phyloP scores from a whole-genome alignment of 768 basidiomycete species.

The Boletellus ananiceps region DNA sequence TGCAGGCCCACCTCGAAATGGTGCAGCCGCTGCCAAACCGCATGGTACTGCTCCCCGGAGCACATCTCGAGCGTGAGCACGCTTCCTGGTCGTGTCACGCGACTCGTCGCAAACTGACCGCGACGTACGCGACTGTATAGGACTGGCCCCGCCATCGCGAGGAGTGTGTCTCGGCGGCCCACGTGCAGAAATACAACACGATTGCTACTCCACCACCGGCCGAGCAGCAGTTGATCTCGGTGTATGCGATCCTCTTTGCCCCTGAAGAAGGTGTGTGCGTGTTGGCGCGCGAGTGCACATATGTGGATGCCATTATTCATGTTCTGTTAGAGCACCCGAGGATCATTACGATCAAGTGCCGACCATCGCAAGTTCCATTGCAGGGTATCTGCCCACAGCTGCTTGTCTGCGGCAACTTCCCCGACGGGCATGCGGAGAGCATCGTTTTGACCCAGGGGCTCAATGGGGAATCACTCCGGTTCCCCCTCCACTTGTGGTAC shows the following conservation, averaged over 20 bases:
- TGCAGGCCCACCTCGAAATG: slow-evolving; percentile 73
- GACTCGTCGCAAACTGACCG: slow-evolving; percentile 16
- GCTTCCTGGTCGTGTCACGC: slow-evolving; percentile 9
- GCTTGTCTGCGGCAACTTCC: slow-evolving; percentile 56
- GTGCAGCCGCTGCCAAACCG: slow-evolving; percentile 80
- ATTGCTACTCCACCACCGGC: slow-evolving; percentile 74
- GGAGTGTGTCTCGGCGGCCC: slow-evolving; percentile 55
- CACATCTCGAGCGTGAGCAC: slow-evolving; percentile 64
- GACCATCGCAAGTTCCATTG: slow-evolving; percentile 62
- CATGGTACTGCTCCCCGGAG: slow-evolving; percentile 79
- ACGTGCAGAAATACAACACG: slow-evolving; percentile 53
- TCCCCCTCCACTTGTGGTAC: slow-evolving; percentile 82
- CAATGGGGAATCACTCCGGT: slow-evolving; percentile 76
- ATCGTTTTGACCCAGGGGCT: slow-evolving; percentile 79
- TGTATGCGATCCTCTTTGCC: slow-evolving; percentile 70
- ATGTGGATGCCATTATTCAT: slow-evolving; percentile 8
- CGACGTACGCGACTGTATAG: slow-evolving; percentile 33
- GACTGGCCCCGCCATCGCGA: slow-evolving; percentile 78
- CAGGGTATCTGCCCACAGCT: slow-evolving; percentile 73
- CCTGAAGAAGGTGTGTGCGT: slow-evolving; percentile 62
- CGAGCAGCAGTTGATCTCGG: slow-evolving; percentile 60
- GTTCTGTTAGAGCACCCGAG: slow-evolving; percentile 59
- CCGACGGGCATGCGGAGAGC: slow-evolving; percentile 52
- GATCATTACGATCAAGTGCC: slow-evolving; percentile 66
- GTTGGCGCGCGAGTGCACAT: slow-evolving; percentile 4